A percentile compares a stretch with the other conserved stretches of the same genome.
These are phyloP conservation scores for Hericium rajendrae DNA, from an alignment of 768 basidiomycete species.

Conservation along the genomic window DNA sequence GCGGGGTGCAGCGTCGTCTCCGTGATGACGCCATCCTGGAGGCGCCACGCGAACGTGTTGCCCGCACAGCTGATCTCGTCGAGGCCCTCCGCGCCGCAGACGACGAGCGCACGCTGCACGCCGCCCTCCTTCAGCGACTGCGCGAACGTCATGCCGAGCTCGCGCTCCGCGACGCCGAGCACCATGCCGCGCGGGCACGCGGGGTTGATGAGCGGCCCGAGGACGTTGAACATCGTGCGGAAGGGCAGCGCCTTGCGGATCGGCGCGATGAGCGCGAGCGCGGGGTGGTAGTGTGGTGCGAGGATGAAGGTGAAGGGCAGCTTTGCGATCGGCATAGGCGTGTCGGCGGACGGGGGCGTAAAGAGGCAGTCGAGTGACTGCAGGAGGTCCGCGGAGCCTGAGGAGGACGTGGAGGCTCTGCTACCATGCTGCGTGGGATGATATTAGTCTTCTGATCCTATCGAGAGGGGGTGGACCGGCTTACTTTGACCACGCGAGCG, in stretches of 20 bases:
- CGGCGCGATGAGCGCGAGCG: conserved; percentile 73
- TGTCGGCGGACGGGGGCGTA: conserved; percentile 47
- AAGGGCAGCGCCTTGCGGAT: conserved; percentile 83
- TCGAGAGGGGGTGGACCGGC: conserved; percentile 9
- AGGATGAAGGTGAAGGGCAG: conserved; percentile 89
- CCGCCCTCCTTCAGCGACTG: conserved; percentile 61
- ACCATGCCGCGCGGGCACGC: conserved; percentile 82
- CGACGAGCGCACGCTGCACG: conserved; percentile 79
- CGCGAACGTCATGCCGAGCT: conserved; percentile 77
- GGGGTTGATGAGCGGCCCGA: conserved; percentile 93
- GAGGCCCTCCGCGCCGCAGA: conserved; percentile 84
- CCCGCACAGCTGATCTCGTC: conserved; percentile 97
- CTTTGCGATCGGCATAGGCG: conserved; percentile 45
- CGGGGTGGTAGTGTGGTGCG: conserved; percentile 88
- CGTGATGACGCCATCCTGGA: conserved; percentile 58
- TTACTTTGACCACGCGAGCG: conserved; percentile 84
- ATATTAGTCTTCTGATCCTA: background rate
- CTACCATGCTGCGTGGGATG: conserved; percentile 63
- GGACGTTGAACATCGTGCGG: conserved; percentile 92
- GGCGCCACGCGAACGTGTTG: conserved; percentile 76
- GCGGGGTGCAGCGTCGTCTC: conserved; percentile 54
- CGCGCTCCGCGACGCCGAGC: conserved; percentile 76
- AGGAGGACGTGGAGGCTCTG: conserved; percentile 85
- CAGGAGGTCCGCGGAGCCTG: conserved; percentile 90
- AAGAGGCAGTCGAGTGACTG: conserved; percentile 77